Evolutionary conservation across 139 green algal species (phyloP), one percentile per base, ranked within the genome.

Genomic region (Micractinium conductrix): DNA sequence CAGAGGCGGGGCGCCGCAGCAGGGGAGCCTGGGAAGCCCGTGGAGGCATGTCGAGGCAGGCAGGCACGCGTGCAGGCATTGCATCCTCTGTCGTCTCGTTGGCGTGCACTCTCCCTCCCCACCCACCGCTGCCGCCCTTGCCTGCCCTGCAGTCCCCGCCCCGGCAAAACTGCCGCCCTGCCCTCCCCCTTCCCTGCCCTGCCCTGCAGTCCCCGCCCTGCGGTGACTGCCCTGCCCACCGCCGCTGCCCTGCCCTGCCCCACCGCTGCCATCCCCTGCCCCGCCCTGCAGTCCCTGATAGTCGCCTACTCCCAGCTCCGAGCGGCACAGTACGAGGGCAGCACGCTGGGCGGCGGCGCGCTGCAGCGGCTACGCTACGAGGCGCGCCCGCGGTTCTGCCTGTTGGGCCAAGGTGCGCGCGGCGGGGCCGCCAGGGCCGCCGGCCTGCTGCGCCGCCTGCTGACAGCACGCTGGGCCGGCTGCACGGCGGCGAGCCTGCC

Each of bases 281-380:
- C 63, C 28, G 1, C 26, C 4, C 50, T 62, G 71, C 79, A 90
- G 71, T 17, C 62, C 5, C 35, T 87, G 12, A 53, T 79, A 17
- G 76, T 88, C 14, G 74, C 72, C 8, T 88, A 86, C 70, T 81
- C 82, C 17, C 82, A 90, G 63, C n/a, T 90, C 45, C 74, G 86
- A 1, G 86, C 86, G 14, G 83, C 79, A 24, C 83, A 86, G 86
- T 90, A 78, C 60, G 86, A 87, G 24, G 30, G 74, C 33, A 74
- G 48, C 45, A 40, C 53, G 17, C 48, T n/a, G 24, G 35, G 53
- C 80, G 30, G 38, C 43, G 86, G 81, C 26, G 62, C 86, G 19
- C 40, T 87, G 45, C 86, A 89, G 63, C 45, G 72, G 5, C 71
- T 87, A 74, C 81, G 86, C 37, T 85, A 76, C 30, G 86, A 89